Evolutionary conservation across 768 basidiomycete species (phyloP), one percentile per base, ranked within the genome.

Genomic region (Cubamyces lactineus): DNA sequence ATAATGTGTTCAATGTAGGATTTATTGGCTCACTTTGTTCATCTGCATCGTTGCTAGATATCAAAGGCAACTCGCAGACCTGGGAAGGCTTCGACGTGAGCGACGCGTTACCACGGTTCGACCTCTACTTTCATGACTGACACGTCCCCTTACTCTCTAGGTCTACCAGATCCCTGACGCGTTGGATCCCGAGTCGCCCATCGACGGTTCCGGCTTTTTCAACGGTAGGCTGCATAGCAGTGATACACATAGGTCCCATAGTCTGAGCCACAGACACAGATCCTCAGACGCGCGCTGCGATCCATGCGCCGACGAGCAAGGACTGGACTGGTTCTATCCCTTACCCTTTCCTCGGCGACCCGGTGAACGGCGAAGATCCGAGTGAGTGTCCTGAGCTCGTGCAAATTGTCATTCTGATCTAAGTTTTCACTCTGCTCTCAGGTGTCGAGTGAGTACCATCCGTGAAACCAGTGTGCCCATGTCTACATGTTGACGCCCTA

Each of bases 231-330:
- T 12, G 8, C 28, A 13, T 21, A 13, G n/a, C 7, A 15, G 1
- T 23, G 16, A 3, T 49, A 30, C 21, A 16, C 9, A 9, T 24
- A 16, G 19, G 13, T 23, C 3, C 2, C 16, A n/a, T 45, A 17
- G 9, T 6, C 40, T 43, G 15, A 50, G 48, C 52, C 46, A 21
- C 19, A 24, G n/a, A 26, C 2, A 7, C 47, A 87, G 86, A 87
- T 64, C 75, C 78, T 34, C 78, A 71, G 45, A 83, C 81, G n/a
- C 77, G 82, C 55, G 74, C 79, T 34, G 88, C 88, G 0, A 71
- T 91, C 13, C 88, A 91, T 71, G 88, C 88, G 1, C 88, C 89
- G 2, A 82, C 79, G 7, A 88, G 81, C 70, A 78, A 80, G 62
- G 70, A 82, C 38, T 83, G 82, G 81, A 46, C 19, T 0, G 59